Evolutionary conservation across 1,139 yeast species (phyloP), one percentile per base, ranked within the genome.

Genomic region (Kodamaea anthophila): DNA sequence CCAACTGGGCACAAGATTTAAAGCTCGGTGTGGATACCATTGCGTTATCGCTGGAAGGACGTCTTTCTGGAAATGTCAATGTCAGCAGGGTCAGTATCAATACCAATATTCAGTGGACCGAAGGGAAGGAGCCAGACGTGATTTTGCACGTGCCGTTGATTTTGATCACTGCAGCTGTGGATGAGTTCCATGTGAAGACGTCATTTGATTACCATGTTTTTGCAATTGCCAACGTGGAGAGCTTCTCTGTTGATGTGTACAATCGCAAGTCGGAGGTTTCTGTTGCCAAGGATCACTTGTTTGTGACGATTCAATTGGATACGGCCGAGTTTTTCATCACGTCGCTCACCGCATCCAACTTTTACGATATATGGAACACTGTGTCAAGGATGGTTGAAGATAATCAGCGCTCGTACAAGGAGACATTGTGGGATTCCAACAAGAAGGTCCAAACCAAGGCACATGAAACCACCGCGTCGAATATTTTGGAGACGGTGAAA

Each of bases 161-260:
- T 6, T 68, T 79, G 12, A 53, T 82, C 3, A 68, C 81, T 0
- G 61, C 74, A 3, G 79, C 81, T 0, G 52, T 85, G 25, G 74
- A 64, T 2, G 58, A 65, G 8, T 43, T 85, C 12, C 75, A 76
- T 23, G 49, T 74, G 7, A 81, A 80, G 45, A 58, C 77, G 6
- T 76, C 91, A 0, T 75, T 88, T 46, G 97, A 91, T 49, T 85
- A 77, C 48, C 96, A 88, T 48, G 75, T 84, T 14, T 86, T 91
- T 54, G 71, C 84, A 11, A 70, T 88, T 31, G 71, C 76, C 1
- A 66, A 68, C 15, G 50, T 81, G 18, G 57, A 64, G 13, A 59
- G 63, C 1, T 59, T 77, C 18, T 61, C 70, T 5, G 55, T 81
- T 23, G 77, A 77, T 23, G 63, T 86, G 19, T 79, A 71, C 48